Base-by-base conservation (phyloP, 805 yeast genomes). In the Candida suzukii region DNA sequence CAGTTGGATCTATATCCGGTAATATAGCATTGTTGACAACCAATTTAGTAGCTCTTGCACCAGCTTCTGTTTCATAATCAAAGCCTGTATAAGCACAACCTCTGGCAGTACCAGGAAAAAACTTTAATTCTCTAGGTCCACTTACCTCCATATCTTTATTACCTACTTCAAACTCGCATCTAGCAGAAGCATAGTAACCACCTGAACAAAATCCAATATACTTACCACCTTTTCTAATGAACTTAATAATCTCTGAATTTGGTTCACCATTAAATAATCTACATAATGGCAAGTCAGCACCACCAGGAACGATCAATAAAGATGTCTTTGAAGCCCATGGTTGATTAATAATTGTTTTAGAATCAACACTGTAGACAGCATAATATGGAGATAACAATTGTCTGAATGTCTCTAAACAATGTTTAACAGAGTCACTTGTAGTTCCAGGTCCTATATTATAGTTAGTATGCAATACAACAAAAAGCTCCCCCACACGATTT, bases 161-260 rank as follows among this genome's bases (percentile, higher is more conserved):
- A 2, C 93, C 95, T 25, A 74, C 80, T 51, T 87, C 96, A 58
- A 93, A 93, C 55, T 91, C 97, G 49, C 85, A 80, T 32, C 81
- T 61, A 0, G 73, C 61, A 12, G 90, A 73, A 1, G 81, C 91
- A 55, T 77, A 93, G 62, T 93, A 93, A 0, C 85, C 98, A 34
- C 99, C 99, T 10, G 99, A 93, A 63, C 99, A 93, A 47, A 93
- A 77, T 0, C 99, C 99, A 18, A 91, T 60, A 53, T 67, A 88
- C 38, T 69, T 66, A 2, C 99, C 99, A 25, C 98, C 99, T 41
- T 69, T 67, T 25, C 78, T 67, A 1, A 88, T 88, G 49, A 71
- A 88, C 38, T 76, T 76, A 22, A 64, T 59, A 46, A 88, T 85
- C 30, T 69, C 66, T 10, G 63, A 52, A 52, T 82, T 85, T 0